Evolutionary conservation across 257 asterid species (phyloP).

Genomic region (Dorcoceras hygrometricum): DNA sequence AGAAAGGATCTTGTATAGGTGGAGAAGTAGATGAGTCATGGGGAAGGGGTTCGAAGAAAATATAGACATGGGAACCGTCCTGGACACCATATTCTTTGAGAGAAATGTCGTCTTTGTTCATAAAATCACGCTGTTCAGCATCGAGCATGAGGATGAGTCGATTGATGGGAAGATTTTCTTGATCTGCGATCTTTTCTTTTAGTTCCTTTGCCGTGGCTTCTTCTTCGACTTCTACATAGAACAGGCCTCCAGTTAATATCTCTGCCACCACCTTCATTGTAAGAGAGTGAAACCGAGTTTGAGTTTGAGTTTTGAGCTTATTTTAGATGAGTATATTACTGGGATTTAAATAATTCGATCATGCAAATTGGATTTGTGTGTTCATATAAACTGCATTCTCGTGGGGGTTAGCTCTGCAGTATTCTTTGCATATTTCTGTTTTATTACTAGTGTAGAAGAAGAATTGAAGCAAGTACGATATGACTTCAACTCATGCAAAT

Average conservation of each 20-base stretch:
- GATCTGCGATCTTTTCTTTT: conserved; percentile 49
- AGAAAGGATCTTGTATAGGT: conserved; percentile 22
- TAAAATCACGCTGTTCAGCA: conserved; percentile 12
- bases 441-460: conserved; percentile 10
- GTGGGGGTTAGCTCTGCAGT: conserved; percentile 29
- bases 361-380: conserved; percentile 20
- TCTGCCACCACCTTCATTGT: conserved; percentile 55
- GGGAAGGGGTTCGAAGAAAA: conserved; percentile 34
- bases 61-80: conserved; percentile 62
- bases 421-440: conserved; percentile 24
- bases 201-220: conserved; percentile 51
- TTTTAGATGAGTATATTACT: neutral
- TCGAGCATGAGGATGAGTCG: conserved; percentile 53
- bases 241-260: conserved; percentile 54
- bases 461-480: neutral
- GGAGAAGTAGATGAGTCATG: conserved; percentile 27
- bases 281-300: neutral
- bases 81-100: conserved; percentile 51
- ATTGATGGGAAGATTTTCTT: conserved; percentile 47
- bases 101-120: conserved; percentile 31
- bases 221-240: conserved; percentile 42
- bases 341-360: conserved; percentile 4
- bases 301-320: neutral
- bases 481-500: conserved; percentile 17
- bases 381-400: conserved; percentile 33